Evolutionary conservation across 1,139 yeast genomes (phyloP), one percentile per base, ranked within the genome.

Genomic region (Pneumocystis jirovecii): DNA sequence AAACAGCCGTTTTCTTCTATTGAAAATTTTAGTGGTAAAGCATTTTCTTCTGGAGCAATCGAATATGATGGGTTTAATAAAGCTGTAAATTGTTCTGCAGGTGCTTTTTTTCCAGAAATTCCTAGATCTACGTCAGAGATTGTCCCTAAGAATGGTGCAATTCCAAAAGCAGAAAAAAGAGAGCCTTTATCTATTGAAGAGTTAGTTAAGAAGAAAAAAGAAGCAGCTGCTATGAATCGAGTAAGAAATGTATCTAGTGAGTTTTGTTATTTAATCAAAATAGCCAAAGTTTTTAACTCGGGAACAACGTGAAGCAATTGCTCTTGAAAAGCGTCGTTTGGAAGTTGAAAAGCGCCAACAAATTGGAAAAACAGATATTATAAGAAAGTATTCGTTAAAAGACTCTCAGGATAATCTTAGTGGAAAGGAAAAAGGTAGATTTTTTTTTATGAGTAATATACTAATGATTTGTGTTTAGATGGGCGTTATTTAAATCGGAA

Each of bases 261-360:
- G 34, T 17, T 60, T 40, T 17, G 19, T 17, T 50, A 10, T 10
- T 50, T 50, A 39, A 21, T 42, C 35, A 2, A 25, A 63, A 17
- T 61, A 67, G 66, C 72, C 72, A 15, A 66, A 64, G 45, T 84
- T 82, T 69, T 71, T 85, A 10, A 45, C 64, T 4, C 31, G 19
- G 69, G 75, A 74, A 57, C 79, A 82, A 66, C 74, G 87, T 64
- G 77, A 75, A 19, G 74, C 75, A 64, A 68, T 81, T 60, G 76
- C 76, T 1, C 65, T 70, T 50, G 73, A 72, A 63, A 69, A 70
- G 59, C 68, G 71, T 60, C 65, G 67, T 12, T 70, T 70, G 60
- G 72, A 73, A 35, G 71, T 72, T 25, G 66, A 68, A 61, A 67
- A 68, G 15, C 12, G 15, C n/a, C 29, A 65, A 68, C 68, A 66